phyloP scores from a whole-genome alignment of 306 rosid species.

The Inga oerstediana region DNA sequence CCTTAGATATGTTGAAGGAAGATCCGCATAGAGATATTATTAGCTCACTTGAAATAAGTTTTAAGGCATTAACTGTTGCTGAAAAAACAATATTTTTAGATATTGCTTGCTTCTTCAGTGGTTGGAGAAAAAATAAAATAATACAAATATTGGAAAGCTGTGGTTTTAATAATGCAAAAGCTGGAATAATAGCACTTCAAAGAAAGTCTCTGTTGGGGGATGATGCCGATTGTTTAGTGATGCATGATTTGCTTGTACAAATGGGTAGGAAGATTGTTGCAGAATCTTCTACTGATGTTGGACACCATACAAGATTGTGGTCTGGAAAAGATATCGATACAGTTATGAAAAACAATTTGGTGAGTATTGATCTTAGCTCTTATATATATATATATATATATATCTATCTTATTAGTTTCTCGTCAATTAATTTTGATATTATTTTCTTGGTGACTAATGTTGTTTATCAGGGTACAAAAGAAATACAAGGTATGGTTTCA shows the following conservation, averaged over 20 bases:
- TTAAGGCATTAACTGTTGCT: not conserved
- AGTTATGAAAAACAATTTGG: not conserved
- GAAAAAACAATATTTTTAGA: not conserved
- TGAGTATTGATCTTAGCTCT: not conserved
- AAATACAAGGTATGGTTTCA: not conserved
- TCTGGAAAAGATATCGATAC: not conserved
- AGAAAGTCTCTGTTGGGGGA: not conserved
- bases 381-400: no score
- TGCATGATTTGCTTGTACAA: conserved; percentile 40
- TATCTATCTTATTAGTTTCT: no score
- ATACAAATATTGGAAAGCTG: not conserved
- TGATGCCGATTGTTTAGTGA: not conserved
- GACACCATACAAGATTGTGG: not conserved
- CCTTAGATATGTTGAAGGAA: not conserved
- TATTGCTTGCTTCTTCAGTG: not conserved
- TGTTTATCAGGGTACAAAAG: not conserved
- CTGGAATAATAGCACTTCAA: not conserved
- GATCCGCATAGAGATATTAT: not conserved
- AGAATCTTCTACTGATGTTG: not conserved
- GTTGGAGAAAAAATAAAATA: no score
- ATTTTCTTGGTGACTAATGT: not conserved
- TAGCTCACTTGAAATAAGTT: not conserved
- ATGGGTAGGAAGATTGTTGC: not conserved
- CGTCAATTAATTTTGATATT: not conserved
- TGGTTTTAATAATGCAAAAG: not conserved